Base-by-base conservation (phyloP, 2,329 filamentous ascomycete genomes). In the Neurospora crassa region DNA sequence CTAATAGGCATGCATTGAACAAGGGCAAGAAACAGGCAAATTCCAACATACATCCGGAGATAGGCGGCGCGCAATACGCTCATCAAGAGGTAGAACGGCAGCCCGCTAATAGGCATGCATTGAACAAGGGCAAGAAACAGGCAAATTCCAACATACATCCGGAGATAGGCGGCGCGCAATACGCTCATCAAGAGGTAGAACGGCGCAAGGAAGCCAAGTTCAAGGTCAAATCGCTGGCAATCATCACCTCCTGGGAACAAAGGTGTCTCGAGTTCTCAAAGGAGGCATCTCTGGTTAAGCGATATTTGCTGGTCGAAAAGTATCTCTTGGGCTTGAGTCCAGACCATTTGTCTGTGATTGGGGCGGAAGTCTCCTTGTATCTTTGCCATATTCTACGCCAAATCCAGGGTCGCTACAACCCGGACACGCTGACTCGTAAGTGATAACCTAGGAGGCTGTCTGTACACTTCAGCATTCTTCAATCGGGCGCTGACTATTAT, bases 221-320 rank as follows among this genome's bases (percentile, higher is more conserved):
- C 0, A 73, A 78, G 40, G 74, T 72, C 20, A 80, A 79, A 63
- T 75, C 75, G 2, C 71, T 70, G 7, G 77, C 76, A 4, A 76
- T 83, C 11, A 76, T 83, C 45, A 76, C 79, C 29, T 81, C 82
- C 18, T 88, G 86, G 86, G 78, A 79, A 40, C 69, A 77, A 73
- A 80, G 82, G 3, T 84, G 82, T 73, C 79, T 79, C 40, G 81
- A 83, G 43, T 80, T 89, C 11, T 82, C 87, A 45, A 83, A 82
- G 29, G 83, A 85, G 70, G 71, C 72, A 1, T 80, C 82, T 53
- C 75, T 83, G 11, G 77, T 82, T 11, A 80, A 79, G 40, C 81
- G 84, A 68, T 89, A 86, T 74, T 77, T 81, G 34, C 86, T 84
- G 72, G 81, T 83, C 0, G 80, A 83, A 63, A 83, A 83, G 47